Base-by-base conservation (phyloP, 2,329 filamentous ascomycete species). In the Penicillium vulpinum region DNA sequence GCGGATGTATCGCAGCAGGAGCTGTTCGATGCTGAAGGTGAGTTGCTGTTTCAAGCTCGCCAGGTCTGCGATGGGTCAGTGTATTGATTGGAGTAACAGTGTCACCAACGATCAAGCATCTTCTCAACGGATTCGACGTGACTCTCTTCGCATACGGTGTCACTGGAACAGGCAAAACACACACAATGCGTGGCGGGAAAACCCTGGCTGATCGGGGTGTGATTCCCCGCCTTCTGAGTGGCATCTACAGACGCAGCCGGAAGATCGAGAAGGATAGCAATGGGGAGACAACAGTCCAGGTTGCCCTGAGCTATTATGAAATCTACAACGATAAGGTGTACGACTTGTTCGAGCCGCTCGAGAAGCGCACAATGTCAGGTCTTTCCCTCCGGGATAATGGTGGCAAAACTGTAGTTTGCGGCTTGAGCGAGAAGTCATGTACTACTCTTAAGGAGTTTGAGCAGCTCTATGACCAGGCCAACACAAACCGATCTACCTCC, bases 281-380 rank as follows among this genome's bases (percentile, higher is more conserved):
- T 5, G 90, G 87, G 11, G 79, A 85, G 50, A 92, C 88, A 0
- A 81, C 79, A 2, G 90, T 95, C 22, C 79, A 85, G 9, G 90
- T 96, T 16, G 81, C 85, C 13, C 82, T 97, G 68, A 92, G 90
- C 28, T 97, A 97, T 77, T 96, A 96, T 77, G 92, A 97, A 73
- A 96, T 97, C 64, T 97, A 97, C 77, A 96, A 95, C 73, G 92
- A 97, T 78, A 93, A 93, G 72, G 92, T 96, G 21, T 96, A 88
- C 69, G 92, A 97, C 72, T 80, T 97, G 31, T 91, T 97, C 64
- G 90, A 96, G 72, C 81, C 91, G 0, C 89, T 88, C 0, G 92
- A 97, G 73, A 95, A 92, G 78, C 88, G 94, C 49, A 92, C 89
- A 0, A 80, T 90, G 2, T 84, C 89, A 0, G 92, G 92, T 0